Base-by-base conservation (phyloP, 1,139 yeast species). In the Blastobotrys proliferans region DNA sequence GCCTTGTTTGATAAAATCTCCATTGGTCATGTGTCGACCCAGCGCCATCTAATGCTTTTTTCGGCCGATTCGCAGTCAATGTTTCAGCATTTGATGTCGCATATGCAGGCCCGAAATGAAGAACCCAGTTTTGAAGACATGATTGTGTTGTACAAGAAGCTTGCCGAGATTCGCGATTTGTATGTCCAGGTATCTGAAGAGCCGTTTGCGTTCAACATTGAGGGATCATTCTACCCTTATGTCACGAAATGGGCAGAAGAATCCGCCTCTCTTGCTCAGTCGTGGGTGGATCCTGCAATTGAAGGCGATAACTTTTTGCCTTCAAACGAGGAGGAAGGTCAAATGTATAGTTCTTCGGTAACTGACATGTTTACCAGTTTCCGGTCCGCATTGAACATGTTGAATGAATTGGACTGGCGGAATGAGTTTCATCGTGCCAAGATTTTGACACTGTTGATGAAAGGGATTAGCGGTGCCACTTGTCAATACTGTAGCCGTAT, bases 291-390 rank as follows among this genome's bases (percentile, higher is more conserved):
- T 24, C 72, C 76, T 22, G 79, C 87, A 0, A 55, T 83, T 9
- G 68, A 70, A 17, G 69, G 67, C 18, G 94, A 84, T 56, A 56
- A 56, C 0, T 83, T 81, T 61, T 64, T 69, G 47, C 80, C 83
- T 0, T 61, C 79, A 14, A 76, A 77, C 51, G 54, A 70, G 3
- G 70, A 66, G 0, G 62, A 69, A 49, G 64, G 57, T 1, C 54
- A 58, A 16, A 54, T 63, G 29, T 69, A 67, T 52, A 72, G 79
- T 42, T 68, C 77, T 1, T 83, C 92, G 0, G 84, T 83, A 1
- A 61, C 75, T 22, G 94, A 85, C 57, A 72, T 83, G 18, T 81
- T 83, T 59, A 70, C 78, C 6, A 69, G 84, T 56, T 72, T 84
- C 38, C 74, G 74, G 48, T 80, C 81, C 46, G 76, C 78, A 16